These are phyloP conservation scores for Turnera subulata DNA, from an alignment of 345 rosid species.

Conservation along the genomic window DNA sequence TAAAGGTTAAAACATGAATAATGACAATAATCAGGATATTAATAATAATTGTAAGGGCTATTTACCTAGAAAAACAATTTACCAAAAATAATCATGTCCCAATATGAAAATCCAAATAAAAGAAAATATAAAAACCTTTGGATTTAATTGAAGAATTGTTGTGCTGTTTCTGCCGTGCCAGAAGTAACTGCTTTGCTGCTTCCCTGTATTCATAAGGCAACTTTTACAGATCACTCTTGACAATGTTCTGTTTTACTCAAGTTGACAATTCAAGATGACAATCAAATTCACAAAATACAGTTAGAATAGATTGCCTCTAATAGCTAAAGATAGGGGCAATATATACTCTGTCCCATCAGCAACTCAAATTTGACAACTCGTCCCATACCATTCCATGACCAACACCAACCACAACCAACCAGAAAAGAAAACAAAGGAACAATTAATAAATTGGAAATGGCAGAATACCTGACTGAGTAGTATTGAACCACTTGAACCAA, in stretches of 20 bases:
- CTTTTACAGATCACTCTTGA: too few relatives aligned
- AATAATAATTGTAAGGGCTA: too few relatives aligned
- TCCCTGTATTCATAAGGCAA: conserved; percentile 44
- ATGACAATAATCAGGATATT: too few relatives aligned
- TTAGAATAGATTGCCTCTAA: too few relatives aligned
- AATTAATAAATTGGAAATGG: neutral
- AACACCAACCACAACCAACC: neutral
- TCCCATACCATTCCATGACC: neutral
- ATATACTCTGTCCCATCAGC: neutral
- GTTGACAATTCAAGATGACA: too few relatives aligned
- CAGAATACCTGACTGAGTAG: conserved; percentile 70
- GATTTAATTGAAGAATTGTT: conserved; percentile 63
- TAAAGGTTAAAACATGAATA: too few relatives aligned
- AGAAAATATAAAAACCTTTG: conserved; percentile 45
- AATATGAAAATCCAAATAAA: neutral
- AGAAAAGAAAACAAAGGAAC: conserved; percentile 2
- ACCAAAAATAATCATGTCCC: neutral
- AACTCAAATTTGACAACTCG: neutral
- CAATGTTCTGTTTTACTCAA: too few relatives aligned
- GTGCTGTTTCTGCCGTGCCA: conserved; percentile 89
- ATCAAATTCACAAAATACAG: neutral
- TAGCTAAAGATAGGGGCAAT: neutral
- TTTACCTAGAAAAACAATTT: neutral
- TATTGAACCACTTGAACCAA: conserved; percentile 88
- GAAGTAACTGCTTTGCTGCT: conserved; percentile 60